Conservation (phyloP, 371 early-diverging fungal genomes). For the Circinella minor region DNA sequence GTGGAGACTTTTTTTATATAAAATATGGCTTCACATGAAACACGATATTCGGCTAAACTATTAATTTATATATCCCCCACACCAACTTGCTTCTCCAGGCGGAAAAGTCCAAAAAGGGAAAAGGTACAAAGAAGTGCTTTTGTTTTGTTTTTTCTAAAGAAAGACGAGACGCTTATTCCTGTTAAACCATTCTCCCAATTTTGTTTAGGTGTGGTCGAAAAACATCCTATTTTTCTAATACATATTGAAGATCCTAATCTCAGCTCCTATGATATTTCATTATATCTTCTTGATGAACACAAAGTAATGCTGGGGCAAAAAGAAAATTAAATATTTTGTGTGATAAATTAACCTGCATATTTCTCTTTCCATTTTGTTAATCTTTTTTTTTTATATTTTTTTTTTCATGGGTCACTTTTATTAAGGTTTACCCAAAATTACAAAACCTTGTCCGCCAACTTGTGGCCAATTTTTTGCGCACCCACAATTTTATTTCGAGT, state of each 20-base stretch:
- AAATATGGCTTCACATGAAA: slow-evolving; percentile 1
- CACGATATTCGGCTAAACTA: slow-evolving; percentile 4
- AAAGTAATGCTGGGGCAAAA: slow-evolving; percentile 15
- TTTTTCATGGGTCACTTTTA: not conserved
- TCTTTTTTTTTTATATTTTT: too few relatives aligned
- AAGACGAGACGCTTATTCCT: not conserved
- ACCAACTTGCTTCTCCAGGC: not conserved
- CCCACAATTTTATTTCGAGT: slow-evolving; percentile 12
- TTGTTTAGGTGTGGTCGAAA: slow-evolving; percentile 24
- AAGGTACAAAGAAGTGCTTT: slow-evolving; percentile 7
- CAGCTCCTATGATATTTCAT: slow-evolving; percentile 47
- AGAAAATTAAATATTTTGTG: not conserved
- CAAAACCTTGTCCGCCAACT: slow-evolving; percentile 5
- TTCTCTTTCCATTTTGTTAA: too few relatives aligned
- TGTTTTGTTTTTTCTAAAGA: not conserved
- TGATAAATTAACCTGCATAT: not conserved
- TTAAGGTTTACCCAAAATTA: slow-evolving; percentile 12
- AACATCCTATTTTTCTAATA: slow-evolving; percentile 60
- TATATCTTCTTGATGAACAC: slow-evolving; percentile 26
- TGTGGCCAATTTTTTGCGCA: slow-evolving; percentile 15
- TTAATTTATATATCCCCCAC: not conserved
- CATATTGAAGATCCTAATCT: slow-evolving; percentile 42
- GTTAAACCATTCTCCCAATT: not conserved
- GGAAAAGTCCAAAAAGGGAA: slow-evolving; percentile 6
- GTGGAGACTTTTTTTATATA: not conserved